These are phyloP conservation scores for Penicillium sclerotigenum DNA, from an alignment of 2,329 filamentous ascomycete species.

Conservation along the genomic window DNA sequence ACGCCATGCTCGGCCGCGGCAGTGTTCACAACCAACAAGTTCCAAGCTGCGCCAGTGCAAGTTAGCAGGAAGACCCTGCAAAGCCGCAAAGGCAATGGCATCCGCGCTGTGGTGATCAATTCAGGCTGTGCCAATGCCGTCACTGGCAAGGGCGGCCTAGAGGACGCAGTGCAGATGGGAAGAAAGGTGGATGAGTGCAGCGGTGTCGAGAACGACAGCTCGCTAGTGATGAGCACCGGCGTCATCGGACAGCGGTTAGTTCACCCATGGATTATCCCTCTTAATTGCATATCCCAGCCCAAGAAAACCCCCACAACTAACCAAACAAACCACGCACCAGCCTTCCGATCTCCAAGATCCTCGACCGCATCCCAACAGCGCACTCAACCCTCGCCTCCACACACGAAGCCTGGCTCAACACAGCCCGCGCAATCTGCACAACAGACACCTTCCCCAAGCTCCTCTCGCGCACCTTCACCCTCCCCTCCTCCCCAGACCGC, in stretches of 20 bases:
- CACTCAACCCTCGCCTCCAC: constrained; percentile 67
- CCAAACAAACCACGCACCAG: constrained; percentile 39
- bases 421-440: constrained; percentile 91
- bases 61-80: constrained; percentile 72
- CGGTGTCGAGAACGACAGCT: constrained; percentile 53
- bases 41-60: constrained; percentile 92
- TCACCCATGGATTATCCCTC: too few relatives aligned
- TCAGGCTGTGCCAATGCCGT: constrained; percentile 97
- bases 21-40: constrained; percentile 97
- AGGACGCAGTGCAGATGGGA: constrained; percentile 86
- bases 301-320: neutral
- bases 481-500: constrained; percentile 72
- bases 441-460: constrained; percentile 99
- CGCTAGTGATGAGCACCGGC: constrained; percentile 97
- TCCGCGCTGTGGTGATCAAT: constrained; percentile 85
- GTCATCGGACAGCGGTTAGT: constrained; percentile 85
- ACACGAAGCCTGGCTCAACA: constrained; percentile 81
- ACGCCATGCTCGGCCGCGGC: constrained; percentile 81
- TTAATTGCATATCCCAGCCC: neutral
- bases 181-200: constrained; percentile 68
- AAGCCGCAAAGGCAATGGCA: constrained; percentile 62
- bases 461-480: constrained; percentile 74
- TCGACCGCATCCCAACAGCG: constrained; percentile 74
- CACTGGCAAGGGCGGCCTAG: constrained; percentile 81
- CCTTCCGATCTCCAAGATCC: constrained; percentile 86